A percentile compares a stretch with the other conserved stretches of the same genome.
Evolutionary conservation across 1,139 yeast genomes (phyloP).

Genomic region (Arxiozyma slooffiae): DNA sequence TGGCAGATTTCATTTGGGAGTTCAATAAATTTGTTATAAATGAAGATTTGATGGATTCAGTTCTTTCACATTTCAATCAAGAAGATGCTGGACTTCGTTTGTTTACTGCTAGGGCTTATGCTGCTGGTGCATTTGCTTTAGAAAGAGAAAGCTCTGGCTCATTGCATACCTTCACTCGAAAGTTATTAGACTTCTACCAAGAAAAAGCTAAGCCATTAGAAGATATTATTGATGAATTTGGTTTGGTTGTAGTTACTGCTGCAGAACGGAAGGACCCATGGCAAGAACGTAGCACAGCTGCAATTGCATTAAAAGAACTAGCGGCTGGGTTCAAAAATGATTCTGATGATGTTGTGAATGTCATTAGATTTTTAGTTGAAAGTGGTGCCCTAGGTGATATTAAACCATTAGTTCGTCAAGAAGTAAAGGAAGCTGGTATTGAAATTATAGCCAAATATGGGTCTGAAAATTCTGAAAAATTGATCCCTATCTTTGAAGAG

Average conservation of each 20-base stretch:
- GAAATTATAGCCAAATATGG: constrained; percentile 61
- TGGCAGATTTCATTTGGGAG: constrained; percentile 78
- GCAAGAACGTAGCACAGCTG: constrained; percentile 78
- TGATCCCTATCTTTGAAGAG: constrained; percentile 70
- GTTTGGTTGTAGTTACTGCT: constrained; percentile 59
- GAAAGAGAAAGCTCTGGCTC: constrained; percentile 22
- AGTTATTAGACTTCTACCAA: constrained; percentile 46
- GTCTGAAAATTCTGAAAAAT: constrained; percentile 48
- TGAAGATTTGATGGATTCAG: constrained; percentile 36
- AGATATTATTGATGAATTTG: constrained; percentile 67
- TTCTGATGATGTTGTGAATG: constrained; percentile 35
- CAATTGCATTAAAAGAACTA: constrained; percentile 52
- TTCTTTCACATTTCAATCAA: constrained; percentile 44
- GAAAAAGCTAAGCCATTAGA: constrained; percentile 66
- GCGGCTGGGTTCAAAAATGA: constrained; percentile 39
- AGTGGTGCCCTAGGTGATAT: constrained; percentile 65
- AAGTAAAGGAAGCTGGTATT: constrained; percentile 83
- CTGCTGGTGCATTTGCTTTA: constrained; percentile 37
- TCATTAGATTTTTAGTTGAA: constrained; percentile 52
- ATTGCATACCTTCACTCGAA: constrained; percentile 35
- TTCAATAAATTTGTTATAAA: constrained; percentile 52
- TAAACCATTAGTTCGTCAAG: constrained; percentile 64
- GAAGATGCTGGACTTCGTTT: constrained; percentile 55
- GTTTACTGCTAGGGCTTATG: constrained; percentile 56
- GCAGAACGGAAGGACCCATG: constrained; percentile 60